Base-by-base conservation (phyloP, 192 early-diverging fungal species). In the Coemansia brasiliensis region DNA sequence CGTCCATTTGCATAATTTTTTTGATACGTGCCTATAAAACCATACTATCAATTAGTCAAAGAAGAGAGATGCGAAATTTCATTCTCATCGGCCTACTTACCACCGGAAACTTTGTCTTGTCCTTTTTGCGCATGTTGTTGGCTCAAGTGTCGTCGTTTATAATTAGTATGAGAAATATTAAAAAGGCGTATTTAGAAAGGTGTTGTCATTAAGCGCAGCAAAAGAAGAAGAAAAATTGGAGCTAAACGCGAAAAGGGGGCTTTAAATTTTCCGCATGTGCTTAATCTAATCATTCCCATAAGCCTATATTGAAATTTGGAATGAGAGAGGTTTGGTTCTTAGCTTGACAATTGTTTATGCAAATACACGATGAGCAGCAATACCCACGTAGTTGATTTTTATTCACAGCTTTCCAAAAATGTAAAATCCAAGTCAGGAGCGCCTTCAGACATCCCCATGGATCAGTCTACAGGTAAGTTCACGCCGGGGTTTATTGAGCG, bases 1-100 rank as follows among this genome's bases (percentile, higher is more conserved):
- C 96, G 73, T 99, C 96, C 77, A 90, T 85, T 67, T 96, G 92
- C 96, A 99, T 99, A 57, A 99, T 99, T 85, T 96, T 96, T 70
- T 99, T 99, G 82, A 99, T 99, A 37, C 96, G 89, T 16, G 94
- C 95, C 94, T 98, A 79, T 42, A 40, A n/a, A 16, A 3, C 46
- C 15, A 49, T n/a, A 20, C 22, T 15, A 25, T 21, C 32, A 10
- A n/a, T 48, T 13, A 24, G 46, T 17, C n/a, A 18, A 42, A 16
- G 16, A n/a, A 3, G 4, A 6, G 6, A 2, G 17, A 16, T 13
- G 17, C 15, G 17, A 6, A 42, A 39, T 39, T 42, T n/a, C 40
- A 18, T 18, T 18, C n/a, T 42, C 40, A 50, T 22, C n/a, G 48
- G 48, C 10, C 48, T 4, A 83, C 88, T 71, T 88, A 91, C 92